A percentile compares a stretch with the other conserved stretches of the same genome.
Evolutionary conservation across 345 rosid species (phyloP).

Genomic region (Sisymbrium irio): DNA sequence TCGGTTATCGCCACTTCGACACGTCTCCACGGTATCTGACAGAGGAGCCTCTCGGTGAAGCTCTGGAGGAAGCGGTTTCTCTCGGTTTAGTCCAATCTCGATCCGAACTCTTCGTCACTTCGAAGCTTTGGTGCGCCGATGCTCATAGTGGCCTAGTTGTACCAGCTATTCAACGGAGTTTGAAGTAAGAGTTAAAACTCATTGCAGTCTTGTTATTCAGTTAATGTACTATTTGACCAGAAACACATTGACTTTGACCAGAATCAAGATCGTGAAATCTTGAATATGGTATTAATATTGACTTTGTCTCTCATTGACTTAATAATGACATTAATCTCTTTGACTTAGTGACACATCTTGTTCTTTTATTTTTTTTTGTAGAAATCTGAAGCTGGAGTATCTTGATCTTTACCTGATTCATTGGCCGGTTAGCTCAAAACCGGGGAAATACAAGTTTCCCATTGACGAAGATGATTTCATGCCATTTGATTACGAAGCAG

Average conservation of each 20-base stretch:
- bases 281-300: too few species aligned
- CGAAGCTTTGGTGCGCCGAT: constrained; percentile 55
- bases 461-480: constrained; percentile 61
- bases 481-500: constrained; percentile 56
- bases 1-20: constrained; percentile 74
- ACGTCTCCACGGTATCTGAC: constrained; percentile 52
- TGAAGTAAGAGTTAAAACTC: constrained; percentile 23
- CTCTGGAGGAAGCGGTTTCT: constrained; percentile 45
- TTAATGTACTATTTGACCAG: not conserved
- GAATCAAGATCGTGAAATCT: too few species aligned
- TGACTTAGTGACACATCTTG: not conserved
- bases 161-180: constrained; percentile 43
- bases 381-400: constrained; percentile 66
- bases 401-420: constrained; percentile 73
- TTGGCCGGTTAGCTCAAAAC: constrained; percentile 82
- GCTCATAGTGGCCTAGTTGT: constrained; percentile 54
- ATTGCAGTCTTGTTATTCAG: too few species aligned
- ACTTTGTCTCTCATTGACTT: too few species aligned
- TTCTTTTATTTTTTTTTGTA: too few species aligned
- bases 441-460: constrained; percentile 61
- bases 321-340: too few species aligned
- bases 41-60: constrained; percentile 57
- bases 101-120: constrained; percentile 56
- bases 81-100: constrained; percentile 43
- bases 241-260: not conserved